Conservation (phyloP, 192 early-diverging fungal genomes). For the Backusella circina region DNA sequence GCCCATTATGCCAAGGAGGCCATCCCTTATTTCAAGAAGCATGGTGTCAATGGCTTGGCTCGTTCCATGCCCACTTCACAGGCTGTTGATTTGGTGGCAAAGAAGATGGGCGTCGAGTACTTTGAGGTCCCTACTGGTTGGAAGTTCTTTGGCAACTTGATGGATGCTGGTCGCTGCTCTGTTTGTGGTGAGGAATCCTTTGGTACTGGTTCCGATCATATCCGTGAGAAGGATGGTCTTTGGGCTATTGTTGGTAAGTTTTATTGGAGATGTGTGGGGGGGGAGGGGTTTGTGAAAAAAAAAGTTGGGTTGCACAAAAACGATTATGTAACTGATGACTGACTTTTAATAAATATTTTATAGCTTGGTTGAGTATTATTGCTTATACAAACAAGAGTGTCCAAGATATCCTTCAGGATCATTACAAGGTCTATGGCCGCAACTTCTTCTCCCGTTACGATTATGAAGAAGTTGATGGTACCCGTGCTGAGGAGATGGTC, state of each 20-base stretch:
- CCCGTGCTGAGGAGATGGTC: constrained; percentile 77
- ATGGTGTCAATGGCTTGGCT: constrained; percentile 83
- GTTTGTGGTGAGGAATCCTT: constrained; percentile 99
- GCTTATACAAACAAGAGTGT: constrained; percentile 71
- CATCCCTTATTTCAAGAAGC: constrained; percentile 90
- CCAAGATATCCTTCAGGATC: constrained; percentile 75
- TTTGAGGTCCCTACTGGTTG: constrained; percentile 92
- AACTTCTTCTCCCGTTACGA: constrained; percentile 98
- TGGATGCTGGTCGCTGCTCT: constrained; percentile 91
- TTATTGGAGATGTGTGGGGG: neutral
- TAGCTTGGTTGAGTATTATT: constrained; percentile 94
- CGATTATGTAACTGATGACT: neutral
- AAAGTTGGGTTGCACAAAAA: neutral
- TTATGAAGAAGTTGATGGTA: constrained; percentile 91
- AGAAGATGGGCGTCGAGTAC: constrained; percentile 68
- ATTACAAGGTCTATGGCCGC: constrained; percentile 85
- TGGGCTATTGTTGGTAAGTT: constrained; percentile 86
- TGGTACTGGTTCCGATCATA: constrained; percentile 97
- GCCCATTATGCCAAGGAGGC: constrained; percentile 79
- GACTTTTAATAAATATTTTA: neutral
- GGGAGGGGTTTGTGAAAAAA: neutral
- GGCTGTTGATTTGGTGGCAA: constrained; percentile 87
- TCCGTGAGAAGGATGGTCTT: constrained; percentile 98
- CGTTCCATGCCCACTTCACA: constrained; percentile 95
- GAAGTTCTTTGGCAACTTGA: constrained; percentile 99